These are phyloP conservation scores for Sporothrix inflata DNA, from an alignment of 2,329 filamentous ascomycete genomes.

Conservation along the genomic window DNA sequence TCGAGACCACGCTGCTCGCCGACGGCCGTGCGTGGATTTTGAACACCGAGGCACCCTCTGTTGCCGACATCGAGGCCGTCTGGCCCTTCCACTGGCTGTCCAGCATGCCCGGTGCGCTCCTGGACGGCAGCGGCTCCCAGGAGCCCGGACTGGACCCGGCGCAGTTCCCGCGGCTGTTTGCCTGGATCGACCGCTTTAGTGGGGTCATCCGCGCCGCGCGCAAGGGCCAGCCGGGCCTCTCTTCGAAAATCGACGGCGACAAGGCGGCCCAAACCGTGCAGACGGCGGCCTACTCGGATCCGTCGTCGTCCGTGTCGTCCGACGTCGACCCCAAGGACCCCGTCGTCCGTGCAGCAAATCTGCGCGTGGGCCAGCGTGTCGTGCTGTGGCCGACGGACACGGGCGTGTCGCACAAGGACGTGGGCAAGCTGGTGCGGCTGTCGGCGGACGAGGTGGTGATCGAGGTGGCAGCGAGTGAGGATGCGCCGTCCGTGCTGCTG, in stretches of 20 bases:
- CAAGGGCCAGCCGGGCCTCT: conserved; percentile 35
- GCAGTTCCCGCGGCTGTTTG: conserved; percentile 62
- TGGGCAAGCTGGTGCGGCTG: conserved; percentile 58
- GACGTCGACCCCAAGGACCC: conserved; percentile 47
- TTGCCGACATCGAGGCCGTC: conserved; percentile 71
- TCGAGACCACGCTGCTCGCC: conserved; percentile 65
- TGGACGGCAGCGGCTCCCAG: conserved; percentile 35
- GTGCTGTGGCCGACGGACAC: conserved; percentile 65
- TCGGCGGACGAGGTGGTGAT: conserved; percentile 60
- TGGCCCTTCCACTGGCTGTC: conserved; percentile 71
- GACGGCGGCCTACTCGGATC: conserved; percentile 51
- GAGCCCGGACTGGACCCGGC: conserved; percentile 48
- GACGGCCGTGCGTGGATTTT: conserved; percentile 71
- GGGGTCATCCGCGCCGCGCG: conserved; percentile 50
- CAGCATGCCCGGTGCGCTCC: conserved; percentile 58
- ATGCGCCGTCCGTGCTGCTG: conserved; percentile 51
- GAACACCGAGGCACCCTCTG: conserved; percentile 51
- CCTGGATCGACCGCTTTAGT: conserved; percentile 67
- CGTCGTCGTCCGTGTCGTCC: conserved; percentile 46
- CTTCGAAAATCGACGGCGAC: conserved; percentile 52
- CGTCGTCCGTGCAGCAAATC: conserved; percentile 47
- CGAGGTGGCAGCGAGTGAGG: conserved; percentile 48
- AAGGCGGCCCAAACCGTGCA: conserved; percentile 56
- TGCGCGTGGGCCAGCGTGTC: conserved; percentile 59
- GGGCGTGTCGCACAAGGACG: conserved; percentile 61